A percentile compares a stretch with the other conserved stretches of the same genome.
Evolutionary conservation across 257 asterid genomes (phyloP).

Genomic region (Pogostemon cablin): DNA sequence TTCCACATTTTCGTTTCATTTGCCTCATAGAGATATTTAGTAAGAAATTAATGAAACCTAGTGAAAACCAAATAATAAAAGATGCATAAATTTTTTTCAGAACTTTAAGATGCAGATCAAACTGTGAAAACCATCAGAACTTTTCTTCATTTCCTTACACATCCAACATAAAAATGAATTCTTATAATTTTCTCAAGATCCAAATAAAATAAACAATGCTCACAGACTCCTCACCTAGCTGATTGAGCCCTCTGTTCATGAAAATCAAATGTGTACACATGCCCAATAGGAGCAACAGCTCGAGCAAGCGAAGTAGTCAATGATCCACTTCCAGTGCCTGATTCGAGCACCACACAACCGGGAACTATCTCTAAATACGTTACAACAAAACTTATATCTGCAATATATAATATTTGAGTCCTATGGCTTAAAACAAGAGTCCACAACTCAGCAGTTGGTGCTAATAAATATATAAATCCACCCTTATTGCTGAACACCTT

Average conservation of each 20-base stretch:
- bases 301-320: slow-evolving; percentile 87
- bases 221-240: slow-evolving; percentile 62
- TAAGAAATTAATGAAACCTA: background rate
- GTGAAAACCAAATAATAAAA: background rate
- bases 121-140: background rate
- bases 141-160: background rate
- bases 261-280: slow-evolving; percentile 88
- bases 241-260: slow-evolving; percentile 95
- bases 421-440: slow-evolving; percentile 94
- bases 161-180: slow-evolving; percentile 8
- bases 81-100: background rate
- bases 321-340: slow-evolving; percentile 99
- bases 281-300: slow-evolving; percentile 84
- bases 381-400: slow-evolving; percentile 88
- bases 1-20: slow-evolving; percentile 4
- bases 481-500: slow-evolving; percentile 80
- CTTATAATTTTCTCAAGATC: background rate
- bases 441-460: slow-evolving; percentile 98
- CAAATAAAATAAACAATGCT: background rate
- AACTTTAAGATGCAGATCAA: background rate
- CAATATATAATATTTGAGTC: slow-evolving; percentile 93
- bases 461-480: slow-evolving; percentile 75
- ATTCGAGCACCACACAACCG: slow-evolving; percentile 90
- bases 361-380: slow-evolving; percentile 90
- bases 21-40: background rate